A percentile compares a stretch with the other conserved stretches of the same genome.
Evolutionary conservation across 441 rosid species (phyloP).

Genomic region (Metrosideros polymorpha): DNA sequence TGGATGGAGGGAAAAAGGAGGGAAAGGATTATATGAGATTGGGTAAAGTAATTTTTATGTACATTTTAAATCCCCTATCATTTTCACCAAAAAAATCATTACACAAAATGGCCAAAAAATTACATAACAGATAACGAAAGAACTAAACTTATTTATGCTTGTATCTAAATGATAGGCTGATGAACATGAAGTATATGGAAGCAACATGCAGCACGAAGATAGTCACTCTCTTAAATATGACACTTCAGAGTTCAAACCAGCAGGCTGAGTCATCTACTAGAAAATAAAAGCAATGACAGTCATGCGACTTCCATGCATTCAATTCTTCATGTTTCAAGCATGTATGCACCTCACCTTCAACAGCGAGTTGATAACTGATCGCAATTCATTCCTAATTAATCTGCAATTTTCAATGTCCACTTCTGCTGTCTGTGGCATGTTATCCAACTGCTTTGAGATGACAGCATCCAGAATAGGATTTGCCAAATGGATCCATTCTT

Average conservation of each 20-base stretch:
- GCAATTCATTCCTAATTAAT: conserved; percentile 61
- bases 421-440: conserved; percentile 29
- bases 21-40: not conserved
- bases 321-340: not conserved
- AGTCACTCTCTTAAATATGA: not conserved
- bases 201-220: not conserved
- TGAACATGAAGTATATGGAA: not conserved
- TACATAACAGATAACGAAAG: not conserved
- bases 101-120: not conserved
- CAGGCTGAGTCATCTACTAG: not conserved
- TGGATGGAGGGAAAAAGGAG: not conserved
- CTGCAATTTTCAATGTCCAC: conserved; percentile 58
- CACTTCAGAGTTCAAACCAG: not conserved
- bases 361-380: conserved; percentile 62
- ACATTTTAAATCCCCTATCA: not conserved
- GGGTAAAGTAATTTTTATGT: not conserved
- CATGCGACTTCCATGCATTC: not conserved
- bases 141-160: not conserved
- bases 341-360: conserved; percentile 44
- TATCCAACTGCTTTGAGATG: conserved; percentile 38
- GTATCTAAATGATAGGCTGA: not conserved
- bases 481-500: conserved; percentile 58
- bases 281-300: not conserved
- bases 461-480: conserved; percentile 66
- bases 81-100: not conserved